Conservation (phyloP, 208 protist genomes). For the Perkinsela sp. region DNA sequence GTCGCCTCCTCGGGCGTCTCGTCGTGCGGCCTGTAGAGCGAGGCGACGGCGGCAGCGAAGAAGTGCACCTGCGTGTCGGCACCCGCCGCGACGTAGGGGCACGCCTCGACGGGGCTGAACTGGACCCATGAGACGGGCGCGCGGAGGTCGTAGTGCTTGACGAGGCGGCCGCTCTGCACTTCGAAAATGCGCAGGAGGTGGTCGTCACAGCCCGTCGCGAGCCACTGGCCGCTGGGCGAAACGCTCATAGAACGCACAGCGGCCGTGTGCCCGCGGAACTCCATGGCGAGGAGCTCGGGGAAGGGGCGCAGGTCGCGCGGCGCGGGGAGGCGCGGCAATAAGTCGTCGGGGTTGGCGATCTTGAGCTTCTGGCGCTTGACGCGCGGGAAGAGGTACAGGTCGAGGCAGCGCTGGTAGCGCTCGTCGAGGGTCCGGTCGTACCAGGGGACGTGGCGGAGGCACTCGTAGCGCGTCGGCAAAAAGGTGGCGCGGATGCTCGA, state of each 20-base stretch:
- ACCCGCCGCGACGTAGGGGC: slow-evolving; percentile 60
- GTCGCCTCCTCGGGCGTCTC: slow-evolving; percentile 20
- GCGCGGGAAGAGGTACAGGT: slow-evolving; percentile 89
- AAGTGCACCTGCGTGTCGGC: slow-evolving; percentile 63
- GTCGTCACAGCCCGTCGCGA: slow-evolving; percentile 85
- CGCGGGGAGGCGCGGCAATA: slow-evolving; percentile 90
- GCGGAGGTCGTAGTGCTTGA: slow-evolving; percentile 59
- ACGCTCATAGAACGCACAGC: slow-evolving; percentile 71
- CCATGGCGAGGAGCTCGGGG: slow-evolving; percentile 74
- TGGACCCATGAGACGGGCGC: slow-evolving; percentile 62
- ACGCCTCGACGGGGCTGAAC: slow-evolving; percentile 67
- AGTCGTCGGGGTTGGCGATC: slow-evolving; percentile 69
- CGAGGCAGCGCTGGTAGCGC: slow-evolving; percentile 92
- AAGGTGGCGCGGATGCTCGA: slow-evolving; percentile 24
- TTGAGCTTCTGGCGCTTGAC: slow-evolving; percentile 45
- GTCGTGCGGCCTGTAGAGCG: slow-evolving; percentile 7
- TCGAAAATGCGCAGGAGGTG: slow-evolving; percentile 87
- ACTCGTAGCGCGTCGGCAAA: slow-evolving; percentile 59
- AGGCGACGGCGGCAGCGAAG: slow-evolving; percentile 29
- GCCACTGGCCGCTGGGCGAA: slow-evolving; percentile 81
- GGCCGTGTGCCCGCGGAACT: slow-evolving; percentile 79
- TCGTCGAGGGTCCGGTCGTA: slow-evolving; percentile 85
- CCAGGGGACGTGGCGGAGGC: slow-evolving; percentile 71
- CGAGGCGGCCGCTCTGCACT: slow-evolving; percentile 77
- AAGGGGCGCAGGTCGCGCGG: slow-evolving; percentile 92